phyloP scores from a whole-genome alignment of 2,329 filamentous ascomycete species.

The Colletotrichum australisinense region DNA sequence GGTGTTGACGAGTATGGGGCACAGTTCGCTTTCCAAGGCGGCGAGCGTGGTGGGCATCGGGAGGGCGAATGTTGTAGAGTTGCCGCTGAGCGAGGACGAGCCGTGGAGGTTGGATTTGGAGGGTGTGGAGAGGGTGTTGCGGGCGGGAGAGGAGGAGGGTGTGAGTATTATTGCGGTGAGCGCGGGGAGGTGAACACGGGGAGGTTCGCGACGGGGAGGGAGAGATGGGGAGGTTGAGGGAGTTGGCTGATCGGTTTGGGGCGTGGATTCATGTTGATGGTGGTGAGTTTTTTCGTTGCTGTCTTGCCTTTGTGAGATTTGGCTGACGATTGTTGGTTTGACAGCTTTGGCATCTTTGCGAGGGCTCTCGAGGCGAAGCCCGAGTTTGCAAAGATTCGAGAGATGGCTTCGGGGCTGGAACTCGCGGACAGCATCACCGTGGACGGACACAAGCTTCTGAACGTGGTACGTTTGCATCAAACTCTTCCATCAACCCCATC shows the following conservation, averaged over 20 bases:
- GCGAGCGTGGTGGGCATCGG: slow-evolving; percentile 86
- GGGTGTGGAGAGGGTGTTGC: slow-evolving; percentile 71
- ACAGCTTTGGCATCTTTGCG: slow-evolving; percentile 83
- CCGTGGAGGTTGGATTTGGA: slow-evolving; percentile 79
- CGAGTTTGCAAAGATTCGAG: slow-evolving; percentile 66
- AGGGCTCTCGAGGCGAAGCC: slow-evolving; percentile 68
- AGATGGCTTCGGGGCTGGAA: slow-evolving; percentile 73
- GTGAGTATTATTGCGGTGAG: slow-evolving; percentile 86
- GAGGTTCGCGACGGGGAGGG: slow-evolving; percentile 73
- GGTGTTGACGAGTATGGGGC: slow-evolving; percentile 82
- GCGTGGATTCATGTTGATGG: slow-evolving; percentile 94
- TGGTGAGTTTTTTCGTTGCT: slow-evolving; percentile 52
- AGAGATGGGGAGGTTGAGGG: slow-evolving; percentile 73
- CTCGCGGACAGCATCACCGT: slow-evolving; percentile 88
- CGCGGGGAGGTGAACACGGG: slow-evolving; percentile 91
- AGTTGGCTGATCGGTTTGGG: slow-evolving; percentile 76
- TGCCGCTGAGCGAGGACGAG: slow-evolving; percentile 62
- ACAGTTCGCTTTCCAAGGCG: slow-evolving; percentile 87
- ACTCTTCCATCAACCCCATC: background rate
- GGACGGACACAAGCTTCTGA: slow-evolving; percentile 92
- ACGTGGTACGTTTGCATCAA: slow-evolving; percentile 69
- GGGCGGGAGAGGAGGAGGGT: slow-evolving; percentile 50
- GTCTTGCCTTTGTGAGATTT: too few relatives aligned
- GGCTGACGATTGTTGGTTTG: background rate
- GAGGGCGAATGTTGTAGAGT: slow-evolving; percentile 71